Evolutionary conservation across 2,329 filamentous ascomycete genomes (phyloP).

Genomic region (Ophiocordyceps sinensis): DNA sequence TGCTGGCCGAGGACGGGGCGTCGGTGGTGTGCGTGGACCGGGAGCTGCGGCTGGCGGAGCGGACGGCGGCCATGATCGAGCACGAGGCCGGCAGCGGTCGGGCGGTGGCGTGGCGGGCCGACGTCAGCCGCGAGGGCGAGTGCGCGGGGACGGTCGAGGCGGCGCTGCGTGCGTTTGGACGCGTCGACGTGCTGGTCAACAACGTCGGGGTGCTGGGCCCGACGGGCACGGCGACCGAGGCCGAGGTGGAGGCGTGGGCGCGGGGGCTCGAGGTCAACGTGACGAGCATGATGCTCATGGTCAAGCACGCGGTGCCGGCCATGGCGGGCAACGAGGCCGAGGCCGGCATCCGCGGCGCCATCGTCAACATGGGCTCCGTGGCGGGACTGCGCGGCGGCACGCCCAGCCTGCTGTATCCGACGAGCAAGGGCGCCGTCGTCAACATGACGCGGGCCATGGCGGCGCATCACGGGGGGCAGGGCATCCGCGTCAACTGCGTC

Average conservation of each 20-base stretch:
- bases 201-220: conserved; percentile 49
- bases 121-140: conserved; percentile 39
- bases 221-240: conserved; percentile 41
- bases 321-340: conserved; percentile 36
- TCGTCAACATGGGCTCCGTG: conserved; percentile 50
- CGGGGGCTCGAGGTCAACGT: conserved; percentile 47
- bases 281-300: conserved; percentile 50
- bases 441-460: conserved; percentile 39
- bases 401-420: conserved; percentile 29
- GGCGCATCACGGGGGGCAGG: conserved; percentile 28
- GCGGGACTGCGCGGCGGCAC: conserved; percentile 36
- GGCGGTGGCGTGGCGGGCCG: conserved; percentile 28
- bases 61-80: conserved; percentile 38
- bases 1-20: conserved; percentile 44
- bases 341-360: conserved; percentile 29
- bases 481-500: conserved; percentile 34
- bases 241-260: conserved; percentile 44
- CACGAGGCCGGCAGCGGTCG: conserved; percentile 18
- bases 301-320: conserved; percentile 43
- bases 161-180: conserved; percentile 33
- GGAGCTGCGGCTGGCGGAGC: conserved; percentile 30
- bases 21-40: conserved; percentile 44
- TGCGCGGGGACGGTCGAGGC: conserved; percentile 28
- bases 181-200: conserved; percentile 49
- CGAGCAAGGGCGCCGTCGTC: conserved; percentile 31